Conservation (phyloP, 2,329 filamentous ascomycete genomes). For the Blumeriella jaapii region DNA sequence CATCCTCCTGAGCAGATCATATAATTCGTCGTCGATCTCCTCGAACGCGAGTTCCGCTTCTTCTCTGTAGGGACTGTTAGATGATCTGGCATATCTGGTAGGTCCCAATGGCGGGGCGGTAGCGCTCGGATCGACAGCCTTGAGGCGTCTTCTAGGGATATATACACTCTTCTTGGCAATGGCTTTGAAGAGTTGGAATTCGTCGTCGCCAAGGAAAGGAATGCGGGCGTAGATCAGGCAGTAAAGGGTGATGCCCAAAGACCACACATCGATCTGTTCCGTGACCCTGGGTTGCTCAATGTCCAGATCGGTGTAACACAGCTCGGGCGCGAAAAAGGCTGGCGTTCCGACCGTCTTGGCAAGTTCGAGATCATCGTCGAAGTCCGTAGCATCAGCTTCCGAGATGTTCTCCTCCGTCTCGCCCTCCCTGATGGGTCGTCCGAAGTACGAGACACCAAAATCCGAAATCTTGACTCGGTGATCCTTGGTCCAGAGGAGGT, state of each 20-base stretch:
- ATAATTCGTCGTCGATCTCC: slow-evolving; percentile 66
- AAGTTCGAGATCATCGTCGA: slow-evolving; percentile 90
- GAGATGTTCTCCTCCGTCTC: slow-evolving; percentile 64
- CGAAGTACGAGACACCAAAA: slow-evolving; percentile 96
- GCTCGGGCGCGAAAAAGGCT: slow-evolving; percentile 92
- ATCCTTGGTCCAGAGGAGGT: slow-evolving; percentile 75
- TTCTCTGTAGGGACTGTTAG: slow-evolving; percentile 56
- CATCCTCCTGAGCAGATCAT: slow-evolving; percentile 68
- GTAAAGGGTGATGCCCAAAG: slow-evolving; percentile 88
- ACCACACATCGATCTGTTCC: slow-evolving; percentile 95
- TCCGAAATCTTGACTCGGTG: slow-evolving; percentile 95
- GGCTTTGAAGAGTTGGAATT: slow-evolving; percentile 81
- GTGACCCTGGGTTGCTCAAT: slow-evolving; percentile 65
- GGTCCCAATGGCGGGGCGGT: slow-evolving; percentile 43
- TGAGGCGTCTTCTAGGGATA: slow-evolving; percentile 72
- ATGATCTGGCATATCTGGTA: slow-evolving; percentile 34
- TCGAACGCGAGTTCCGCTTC: slow-evolving; percentile 77
- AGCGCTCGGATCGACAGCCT: slow-evolving; percentile 54
- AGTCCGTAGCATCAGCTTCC: slow-evolving; percentile 73
- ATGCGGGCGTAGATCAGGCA: slow-evolving; percentile 90
- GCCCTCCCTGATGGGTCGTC: slow-evolving; percentile 72
- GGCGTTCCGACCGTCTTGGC: slow-evolving; percentile 97
- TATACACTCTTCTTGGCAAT: slow-evolving; percentile 91
- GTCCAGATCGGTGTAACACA: slow-evolving; percentile 78
- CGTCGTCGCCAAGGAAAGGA: slow-evolving; percentile 83